A percentile compares a stretch with the other conserved stretches of the same genome.
These are phyloP conservation scores for Acacia concinna DNA, from an alignment of 331 rosid genomes.

Conservation along the genomic window DNA sequence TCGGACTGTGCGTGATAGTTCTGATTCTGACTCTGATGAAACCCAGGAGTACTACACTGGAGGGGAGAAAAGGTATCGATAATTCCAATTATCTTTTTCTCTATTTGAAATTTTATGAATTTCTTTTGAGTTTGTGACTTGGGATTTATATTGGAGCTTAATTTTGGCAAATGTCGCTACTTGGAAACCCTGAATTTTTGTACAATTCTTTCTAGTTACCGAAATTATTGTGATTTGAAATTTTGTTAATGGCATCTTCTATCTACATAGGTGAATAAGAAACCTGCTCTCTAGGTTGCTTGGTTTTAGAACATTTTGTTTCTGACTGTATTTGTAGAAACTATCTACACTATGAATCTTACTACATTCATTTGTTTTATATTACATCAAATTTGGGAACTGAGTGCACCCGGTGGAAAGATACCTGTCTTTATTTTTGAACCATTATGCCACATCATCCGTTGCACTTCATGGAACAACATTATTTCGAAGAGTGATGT, in stretches of 20 bases:
- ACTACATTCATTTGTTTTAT: not conserved
- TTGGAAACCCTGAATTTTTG: not conserved
- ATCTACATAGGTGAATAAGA: not conserved
- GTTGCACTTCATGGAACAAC: not conserved
- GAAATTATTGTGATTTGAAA: not conserved
- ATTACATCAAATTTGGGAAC: not conserved
- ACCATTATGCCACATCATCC: not conserved
- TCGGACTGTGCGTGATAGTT: slow-evolving; percentile 43
- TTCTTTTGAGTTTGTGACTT: slow-evolving; percentile 8
- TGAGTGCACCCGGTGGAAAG: not conserved
- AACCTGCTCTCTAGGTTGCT: not conserved
- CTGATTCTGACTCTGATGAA: slow-evolving; percentile 71
- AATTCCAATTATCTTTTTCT: not conserved
- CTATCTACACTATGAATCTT: not conserved
- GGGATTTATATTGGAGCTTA: not conserved
- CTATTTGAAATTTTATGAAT: not conserved
- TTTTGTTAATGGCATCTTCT: not conserved
- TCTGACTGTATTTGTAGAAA: not conserved
- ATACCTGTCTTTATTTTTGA: not conserved
- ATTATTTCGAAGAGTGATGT: not conserved
- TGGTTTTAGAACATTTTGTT: not conserved
- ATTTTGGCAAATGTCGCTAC: not conserved
- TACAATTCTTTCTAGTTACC: not conserved
- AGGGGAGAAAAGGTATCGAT: slow-evolving; percentile 76
- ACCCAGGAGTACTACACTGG: slow-evolving; percentile 80